Evolutionary conservation across 2,329 filamentous ascomycete species (phyloP), one percentile per base, ranked within the genome.

Genomic region (Aspergillus pseudotamarii): DNA sequence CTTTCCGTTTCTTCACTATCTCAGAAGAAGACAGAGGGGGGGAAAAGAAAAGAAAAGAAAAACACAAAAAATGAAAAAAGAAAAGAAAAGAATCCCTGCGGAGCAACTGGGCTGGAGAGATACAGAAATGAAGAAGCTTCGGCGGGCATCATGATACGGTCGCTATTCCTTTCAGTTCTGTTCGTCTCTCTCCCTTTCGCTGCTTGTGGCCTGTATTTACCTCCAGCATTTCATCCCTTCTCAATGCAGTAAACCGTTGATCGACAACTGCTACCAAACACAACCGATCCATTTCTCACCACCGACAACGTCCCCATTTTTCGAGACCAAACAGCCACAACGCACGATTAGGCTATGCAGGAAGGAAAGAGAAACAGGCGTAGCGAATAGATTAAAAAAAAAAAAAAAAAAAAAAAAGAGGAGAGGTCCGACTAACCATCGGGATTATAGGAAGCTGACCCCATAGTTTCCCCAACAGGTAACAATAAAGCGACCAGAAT

Each of bases 391-490:
- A 45, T 55, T 16, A 50, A 63, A 61, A 68, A 60, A 60, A 62
- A 64, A 64, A 60, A 60, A n/a, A n/a, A n/a, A n/a, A n/a, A 50
- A 63, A 61, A 68, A 60, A 60, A 62, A 64, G 64, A 62, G 63
- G 64, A 64, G 58, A 62, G 59, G 61, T 60, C 65, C 38, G 59
- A 79, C 77, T 78, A 66, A 79, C 77, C 77, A 78, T 79, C 75
- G 63, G 73, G 67, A 66, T 74, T 72, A 64, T 73, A 73, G 65
- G 71, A 72, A 68, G 72, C 68, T 66, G 72, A 72, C 68, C 76
- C 75, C 73, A 77, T 78, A 70, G 48, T 68, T 69, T 63, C 59
- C 66, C 68, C 65, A 64, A 57, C 59, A 62, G 59, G 57, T 54
- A 65, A 66, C 61, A 61, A 65, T 54, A 60, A 65, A 66, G 60